Evolutionary conservation across 768 basidiomycete species (phyloP).

Genomic region (Baorangia bicolor): DNA sequence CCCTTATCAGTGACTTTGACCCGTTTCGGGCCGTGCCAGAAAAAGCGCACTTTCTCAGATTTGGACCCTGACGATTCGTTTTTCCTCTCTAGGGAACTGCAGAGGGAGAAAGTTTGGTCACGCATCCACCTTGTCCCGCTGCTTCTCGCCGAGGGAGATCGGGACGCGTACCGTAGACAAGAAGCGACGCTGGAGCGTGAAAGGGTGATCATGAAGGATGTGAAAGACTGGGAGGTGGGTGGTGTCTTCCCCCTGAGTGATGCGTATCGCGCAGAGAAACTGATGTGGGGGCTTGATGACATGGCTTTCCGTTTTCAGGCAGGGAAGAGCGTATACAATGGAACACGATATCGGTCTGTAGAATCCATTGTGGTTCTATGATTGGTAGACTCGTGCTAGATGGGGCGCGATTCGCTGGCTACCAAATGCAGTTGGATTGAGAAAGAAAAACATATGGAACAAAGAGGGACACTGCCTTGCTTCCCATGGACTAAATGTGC

Average conservation of each 20-base stretch:
- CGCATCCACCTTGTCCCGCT: constrained; percentile 92
- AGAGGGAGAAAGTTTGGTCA: constrained; percentile 93
- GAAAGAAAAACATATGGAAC: constrained; percentile 13
- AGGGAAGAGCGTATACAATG: constrained; percentile 86
- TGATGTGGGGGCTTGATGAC: constrained; percentile 3
- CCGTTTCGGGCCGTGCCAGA: constrained; percentile 42
- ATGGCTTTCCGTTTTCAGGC: constrained; percentile 44
- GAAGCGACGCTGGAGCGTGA: constrained; percentile 79
- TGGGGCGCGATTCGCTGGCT: constrained; percentile 6
- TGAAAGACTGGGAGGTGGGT: constrained; percentile 91
- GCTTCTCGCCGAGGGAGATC: constrained; percentile 90
- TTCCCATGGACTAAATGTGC: constrained; percentile 22
- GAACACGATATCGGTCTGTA: constrained; percentile 62
- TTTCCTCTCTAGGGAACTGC: constrained; percentile 72
- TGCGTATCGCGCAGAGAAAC: constrained; percentile 20
- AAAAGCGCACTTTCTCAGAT: constrained; percentile 42
- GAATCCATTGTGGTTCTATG: constrained; percentile 61
- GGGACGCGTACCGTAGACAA: constrained; percentile 79
- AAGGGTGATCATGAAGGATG: constrained; percentile 92
- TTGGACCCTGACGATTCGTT: constrained; percentile 34
- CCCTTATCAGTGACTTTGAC: constrained; percentile 43
- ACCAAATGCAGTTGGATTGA: constrained; percentile 7
- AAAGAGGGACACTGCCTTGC: constrained; percentile 22
- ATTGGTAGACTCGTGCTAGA: constrained; percentile 18
- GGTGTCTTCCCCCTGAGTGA: constrained; percentile 16